phyloP scores from a whole-genome alignment of 2,329 filamentous ascomycete genomes.

The Monilinia laxa region DNA sequence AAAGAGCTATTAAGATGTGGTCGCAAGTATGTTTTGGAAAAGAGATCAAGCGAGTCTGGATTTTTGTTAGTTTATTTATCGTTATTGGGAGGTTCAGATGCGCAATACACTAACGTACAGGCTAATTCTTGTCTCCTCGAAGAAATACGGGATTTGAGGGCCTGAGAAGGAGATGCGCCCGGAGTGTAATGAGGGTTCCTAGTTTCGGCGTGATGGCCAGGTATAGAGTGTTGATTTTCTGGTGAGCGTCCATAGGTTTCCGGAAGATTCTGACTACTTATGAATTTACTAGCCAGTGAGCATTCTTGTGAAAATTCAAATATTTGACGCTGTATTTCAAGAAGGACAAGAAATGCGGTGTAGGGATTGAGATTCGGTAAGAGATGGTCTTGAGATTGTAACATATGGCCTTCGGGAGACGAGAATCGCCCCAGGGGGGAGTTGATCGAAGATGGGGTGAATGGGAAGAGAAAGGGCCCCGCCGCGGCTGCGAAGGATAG shows the following conservation, averaged over 20 bases:
- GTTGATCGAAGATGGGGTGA: not conserved
- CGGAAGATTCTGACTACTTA: conserved; percentile 21
- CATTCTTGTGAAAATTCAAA: conserved; percentile 31
- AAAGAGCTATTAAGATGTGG: not conserved
- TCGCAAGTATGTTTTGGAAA: conserved; percentile 27
- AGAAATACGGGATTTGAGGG: conserved; percentile 1
- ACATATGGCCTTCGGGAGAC: not conserved
- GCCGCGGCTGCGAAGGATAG: conserved; percentile 31
- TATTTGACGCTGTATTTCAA: conserved; percentile 30
- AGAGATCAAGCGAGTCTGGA: conserved; percentile 13
- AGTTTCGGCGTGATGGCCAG: not conserved
- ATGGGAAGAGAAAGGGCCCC: conserved; percentile 31
- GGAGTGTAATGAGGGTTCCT: not conserved
- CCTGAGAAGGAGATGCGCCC: conserved; percentile 1
- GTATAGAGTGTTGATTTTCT: not conserved
- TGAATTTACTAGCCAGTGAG: conserved; percentile 29
- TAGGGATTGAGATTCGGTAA: conserved; percentile 33
- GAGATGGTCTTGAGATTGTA: conserved; percentile 18
- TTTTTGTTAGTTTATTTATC: conserved; percentile 9
- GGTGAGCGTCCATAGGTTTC: not conserved
- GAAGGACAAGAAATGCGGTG: conserved; percentile 33
- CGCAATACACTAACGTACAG: conserved; percentile 18
- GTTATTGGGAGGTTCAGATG: not conserved
- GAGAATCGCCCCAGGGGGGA: not conserved
- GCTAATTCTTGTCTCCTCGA: conserved; percentile 18